Conservation (phyloP, 176 grass and related monocot genomes). For the Oryza nivara region DNA sequence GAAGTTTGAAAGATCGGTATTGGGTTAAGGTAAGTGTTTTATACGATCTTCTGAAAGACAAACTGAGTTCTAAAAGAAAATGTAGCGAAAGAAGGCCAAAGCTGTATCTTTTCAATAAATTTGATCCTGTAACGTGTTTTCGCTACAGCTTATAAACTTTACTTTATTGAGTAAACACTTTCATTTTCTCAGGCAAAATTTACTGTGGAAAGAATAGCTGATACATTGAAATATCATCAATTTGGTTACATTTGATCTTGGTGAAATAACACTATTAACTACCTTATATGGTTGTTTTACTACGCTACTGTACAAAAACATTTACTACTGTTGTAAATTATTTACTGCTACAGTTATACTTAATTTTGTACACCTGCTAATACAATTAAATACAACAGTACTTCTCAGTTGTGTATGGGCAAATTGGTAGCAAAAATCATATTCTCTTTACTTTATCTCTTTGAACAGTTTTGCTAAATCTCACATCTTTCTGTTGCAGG, state of each 20-base stretch:
- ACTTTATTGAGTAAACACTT: not conserved
- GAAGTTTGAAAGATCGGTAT: slow-evolving; percentile 70
- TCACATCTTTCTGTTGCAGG: slow-evolving; percentile 61
- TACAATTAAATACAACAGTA: not conserved
- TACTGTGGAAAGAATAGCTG: not conserved
- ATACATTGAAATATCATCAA: slow-evolving; percentile 23
- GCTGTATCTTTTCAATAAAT: not conserved
- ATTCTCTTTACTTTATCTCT: not conserved
- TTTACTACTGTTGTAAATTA: not conserved
- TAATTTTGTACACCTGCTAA: slow-evolving; percentile 20
- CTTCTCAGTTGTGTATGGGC: not conserved
- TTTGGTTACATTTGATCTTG: not conserved
- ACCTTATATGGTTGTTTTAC: slow-evolving; percentile 16
- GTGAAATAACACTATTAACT: slow-evolving; percentile 8
- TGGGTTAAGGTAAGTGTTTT: slow-evolving; percentile 86
- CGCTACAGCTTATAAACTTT: not conserved
- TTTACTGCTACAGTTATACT: slow-evolving; percentile 10
- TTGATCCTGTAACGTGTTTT: not conserved
- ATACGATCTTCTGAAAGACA: not conserved
- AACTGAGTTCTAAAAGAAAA: not conserved
- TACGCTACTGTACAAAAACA: not conserved
- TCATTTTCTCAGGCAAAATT: not conserved
- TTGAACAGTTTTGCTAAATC: slow-evolving; percentile 36
- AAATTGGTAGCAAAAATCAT: not conserved
- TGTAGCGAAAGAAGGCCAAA: not conserved